Conservation (phyloP, 2,329 filamentous ascomycete genomes). For the Paecilomyces fulvus region DNA sequence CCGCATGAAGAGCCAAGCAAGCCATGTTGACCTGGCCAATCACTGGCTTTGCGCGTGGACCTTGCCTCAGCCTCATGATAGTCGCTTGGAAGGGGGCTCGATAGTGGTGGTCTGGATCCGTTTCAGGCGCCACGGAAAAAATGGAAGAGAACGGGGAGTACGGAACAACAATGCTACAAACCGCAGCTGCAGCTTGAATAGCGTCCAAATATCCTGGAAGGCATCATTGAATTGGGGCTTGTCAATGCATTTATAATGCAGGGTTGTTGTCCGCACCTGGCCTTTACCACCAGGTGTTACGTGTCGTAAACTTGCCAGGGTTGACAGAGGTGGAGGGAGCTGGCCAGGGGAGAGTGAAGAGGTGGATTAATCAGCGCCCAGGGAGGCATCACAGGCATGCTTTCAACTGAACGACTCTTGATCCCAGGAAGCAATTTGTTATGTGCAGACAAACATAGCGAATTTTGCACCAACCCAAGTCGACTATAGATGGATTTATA, state of each 20-base stretch:
- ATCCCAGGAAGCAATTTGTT: background rate
- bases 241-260: background rate
- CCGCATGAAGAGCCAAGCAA: conserved; percentile 5
- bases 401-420: background rate
- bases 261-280: background rate
- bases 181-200: background rate
- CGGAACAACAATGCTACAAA: conserved; percentile 5
- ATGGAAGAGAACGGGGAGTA: conserved; percentile 10
- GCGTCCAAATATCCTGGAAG: background rate
- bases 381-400: background rate
- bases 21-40: background rate
- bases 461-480: background rate
- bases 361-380: background rate
- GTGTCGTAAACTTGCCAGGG: background rate
- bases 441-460: background rate
- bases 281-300: background rate
- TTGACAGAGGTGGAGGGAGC: background rate
- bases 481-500: too few relatives aligned
- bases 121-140: conserved; percentile 17
- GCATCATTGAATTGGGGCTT: background rate
- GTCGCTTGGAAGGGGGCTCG: conserved; percentile 13
- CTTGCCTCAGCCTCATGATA: background rate
- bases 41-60: background rate
- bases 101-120: conserved; percentile 14
- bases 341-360: background rate